phyloP scores from a whole-genome alignment of 2,329 filamentous ascomycete species.

The Fusarium pseudonygamai region DNA sequence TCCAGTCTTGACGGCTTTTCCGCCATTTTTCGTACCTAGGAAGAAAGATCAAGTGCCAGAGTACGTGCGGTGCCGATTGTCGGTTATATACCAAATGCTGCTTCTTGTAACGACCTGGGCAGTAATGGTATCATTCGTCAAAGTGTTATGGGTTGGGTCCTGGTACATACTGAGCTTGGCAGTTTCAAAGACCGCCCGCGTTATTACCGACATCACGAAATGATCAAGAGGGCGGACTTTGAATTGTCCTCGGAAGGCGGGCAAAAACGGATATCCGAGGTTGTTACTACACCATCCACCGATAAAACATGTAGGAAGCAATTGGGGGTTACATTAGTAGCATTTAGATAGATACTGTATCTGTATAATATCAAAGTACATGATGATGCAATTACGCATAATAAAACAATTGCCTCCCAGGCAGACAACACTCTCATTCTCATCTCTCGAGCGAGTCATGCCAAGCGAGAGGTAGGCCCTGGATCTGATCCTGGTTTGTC shows the following conservation, averaged over 20 bases:
- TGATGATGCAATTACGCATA: conserved; percentile 27
- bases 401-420: conserved; percentile 16
- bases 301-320: not conserved
- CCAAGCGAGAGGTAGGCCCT: not conserved
- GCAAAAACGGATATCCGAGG: conserved; percentile 1
- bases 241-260: conserved; percentile 18
- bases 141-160: not conserved
- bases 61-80: not conserved
- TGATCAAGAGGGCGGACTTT: conserved; percentile 24
- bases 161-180: conserved; percentile 7
- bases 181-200: conserved; percentile 13
- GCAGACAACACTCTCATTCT: conserved; percentile 10
- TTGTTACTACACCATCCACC: not conserved
- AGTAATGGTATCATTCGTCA: conserved; percentile 16
- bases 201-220: conserved; percentile 37
- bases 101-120: not conserved
- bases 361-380: conserved; percentile 18
- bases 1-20: not conserved
- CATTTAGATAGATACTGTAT: conserved; percentile 7
- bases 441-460: conserved; percentile 14
- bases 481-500: not conserved
- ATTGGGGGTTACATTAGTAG: not conserved
- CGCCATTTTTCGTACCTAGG: not conserved
- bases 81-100: not conserved
- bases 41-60: not conserved